A percentile compares a stretch with the other conserved stretches of the same genome.
Evolutionary conservation across 768 basidiomycete species (phyloP).

Genomic region (Pleurotus ostreatus): DNA sequence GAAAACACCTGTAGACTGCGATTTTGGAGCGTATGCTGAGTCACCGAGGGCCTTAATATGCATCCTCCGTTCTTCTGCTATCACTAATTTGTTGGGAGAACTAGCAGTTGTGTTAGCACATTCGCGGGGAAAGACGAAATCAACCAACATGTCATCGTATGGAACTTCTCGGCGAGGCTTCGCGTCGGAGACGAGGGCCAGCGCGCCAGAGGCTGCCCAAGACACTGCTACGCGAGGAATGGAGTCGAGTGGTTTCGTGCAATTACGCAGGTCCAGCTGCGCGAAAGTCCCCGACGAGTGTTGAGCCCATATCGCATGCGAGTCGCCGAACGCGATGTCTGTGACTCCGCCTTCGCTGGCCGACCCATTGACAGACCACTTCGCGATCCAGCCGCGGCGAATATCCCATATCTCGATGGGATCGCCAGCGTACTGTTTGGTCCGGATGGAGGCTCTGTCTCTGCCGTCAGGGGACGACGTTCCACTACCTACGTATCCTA

Average conservation of each 20-base stretch:
- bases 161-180: constrained; percentile 58
- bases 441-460: constrained; percentile 2
- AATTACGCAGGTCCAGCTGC: constrained; percentile 70
- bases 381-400: constrained; percentile 73
- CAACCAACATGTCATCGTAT: constrained; percentile 73
- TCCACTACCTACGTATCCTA: background rate
- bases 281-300: constrained; percentile 76
- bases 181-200: constrained; percentile 66
- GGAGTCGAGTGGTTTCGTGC: constrained; percentile 60
- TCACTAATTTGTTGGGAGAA: constrained; percentile 29
- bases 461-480: background rate
- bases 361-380: constrained; percentile 71
- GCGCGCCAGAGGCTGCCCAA: constrained; percentile 63
- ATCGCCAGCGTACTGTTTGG: constrained; percentile 37
- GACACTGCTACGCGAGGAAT: constrained; percentile 59
- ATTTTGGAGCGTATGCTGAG: constrained; percentile 38
- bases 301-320: constrained; percentile 69
- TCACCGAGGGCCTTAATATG: constrained; percentile 61
- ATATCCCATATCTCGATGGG: constrained; percentile 86
- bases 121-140: background rate
- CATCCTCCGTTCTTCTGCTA: constrained; percentile 29
- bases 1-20: constrained; percentile 59
- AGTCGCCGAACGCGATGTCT: constrained; percentile 66
- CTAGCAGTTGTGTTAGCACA: constrained; percentile 20
- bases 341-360: constrained; percentile 69